These are phyloP conservation scores for Nannochloris sp. DNA, from an alignment of 139 green algal genomes.

Conservation along the genomic window DNA sequence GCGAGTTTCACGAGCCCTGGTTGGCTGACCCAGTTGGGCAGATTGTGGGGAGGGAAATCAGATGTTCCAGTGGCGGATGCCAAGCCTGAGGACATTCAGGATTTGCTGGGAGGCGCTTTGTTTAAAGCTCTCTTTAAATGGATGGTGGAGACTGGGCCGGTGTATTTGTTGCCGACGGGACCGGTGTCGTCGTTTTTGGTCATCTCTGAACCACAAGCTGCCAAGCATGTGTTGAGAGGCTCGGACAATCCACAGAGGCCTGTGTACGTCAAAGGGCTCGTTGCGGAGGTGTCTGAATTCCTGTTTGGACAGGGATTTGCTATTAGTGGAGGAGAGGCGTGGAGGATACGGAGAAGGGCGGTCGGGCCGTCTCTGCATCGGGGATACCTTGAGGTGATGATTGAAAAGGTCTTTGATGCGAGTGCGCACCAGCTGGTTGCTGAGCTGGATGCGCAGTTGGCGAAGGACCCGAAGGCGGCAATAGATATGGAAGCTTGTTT, in stretches of 20 bases:
- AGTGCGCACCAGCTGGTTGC: constrained; percentile 51
- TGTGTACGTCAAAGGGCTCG: constrained; percentile 85
- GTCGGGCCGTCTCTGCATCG: constrained; percentile 89
- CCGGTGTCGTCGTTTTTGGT: constrained; percentile 83
- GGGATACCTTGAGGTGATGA: constrained; percentile 87
- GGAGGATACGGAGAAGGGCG: constrained; percentile 68
- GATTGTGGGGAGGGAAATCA: constrained; percentile 78
- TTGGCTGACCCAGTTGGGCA: constrained; percentile 84
- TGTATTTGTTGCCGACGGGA: constrained; percentile 89
- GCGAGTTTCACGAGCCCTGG: constrained; percentile 58
- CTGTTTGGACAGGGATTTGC: constrained; percentile 97
- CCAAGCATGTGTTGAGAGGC: constrained; percentile 90
- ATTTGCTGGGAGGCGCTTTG: constrained; percentile 91
- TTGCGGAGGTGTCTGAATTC: constrained; percentile 87
- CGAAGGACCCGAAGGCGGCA: constrained; percentile 16
- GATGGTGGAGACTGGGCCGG: constrained; percentile 79
- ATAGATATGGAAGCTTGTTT: constrained; percentile 96
- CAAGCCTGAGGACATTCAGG: constrained; percentile 91
- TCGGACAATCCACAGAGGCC: constrained; percentile 67
- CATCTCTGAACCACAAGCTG: constrained; percentile 77
- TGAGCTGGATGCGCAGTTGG: constrained; percentile 56
- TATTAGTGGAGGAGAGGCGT: constrained; percentile 73
- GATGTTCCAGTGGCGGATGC: constrained; percentile 93
- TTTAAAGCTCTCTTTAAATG: constrained; percentile 86
- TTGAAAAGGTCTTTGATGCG: constrained; percentile 74